Evolutionary conservation across 1,284 basidiomycete genomes (phyloP).

Genomic region (Cystobasidiaceae sp.): DNA sequence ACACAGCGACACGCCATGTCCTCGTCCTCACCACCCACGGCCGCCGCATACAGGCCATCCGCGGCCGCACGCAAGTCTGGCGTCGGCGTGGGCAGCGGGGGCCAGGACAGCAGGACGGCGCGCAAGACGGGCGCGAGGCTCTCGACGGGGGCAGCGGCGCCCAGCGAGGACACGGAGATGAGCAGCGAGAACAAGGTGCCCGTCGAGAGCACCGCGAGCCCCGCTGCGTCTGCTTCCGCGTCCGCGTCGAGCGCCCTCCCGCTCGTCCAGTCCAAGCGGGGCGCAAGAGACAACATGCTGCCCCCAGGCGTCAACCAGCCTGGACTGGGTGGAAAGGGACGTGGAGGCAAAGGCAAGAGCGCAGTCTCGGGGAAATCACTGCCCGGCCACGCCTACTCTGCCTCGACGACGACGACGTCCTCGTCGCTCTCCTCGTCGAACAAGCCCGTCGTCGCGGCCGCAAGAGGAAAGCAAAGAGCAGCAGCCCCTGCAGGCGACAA

Average conservation of each 20-base stretch:
- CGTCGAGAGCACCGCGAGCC: too few relatives aligned
- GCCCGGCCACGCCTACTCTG: too few relatives aligned
- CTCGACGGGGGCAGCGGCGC: background rate
- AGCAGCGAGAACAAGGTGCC: background rate
- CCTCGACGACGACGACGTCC: too few relatives aligned
- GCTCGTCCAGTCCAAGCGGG: constrained; percentile 4
- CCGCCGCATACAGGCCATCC: too few relatives aligned
- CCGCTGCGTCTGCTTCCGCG: background rate
- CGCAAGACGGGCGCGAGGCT: constrained; percentile 10
- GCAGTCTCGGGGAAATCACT: too few relatives aligned
- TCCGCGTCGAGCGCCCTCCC: background rate
- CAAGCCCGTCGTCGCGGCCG: too few relatives aligned
- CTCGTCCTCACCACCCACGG: background rate
- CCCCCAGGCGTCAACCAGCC: background rate
- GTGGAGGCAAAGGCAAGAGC: background rate
- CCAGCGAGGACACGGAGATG: background rate
- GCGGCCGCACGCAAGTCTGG: constrained; percentile 13
- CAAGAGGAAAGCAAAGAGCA: background rate
- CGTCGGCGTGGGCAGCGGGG: background rate
- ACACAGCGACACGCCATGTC: background rate
- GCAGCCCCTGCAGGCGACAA: background rate
- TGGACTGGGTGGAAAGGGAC: background rate
- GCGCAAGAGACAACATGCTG: constrained; percentile 8
- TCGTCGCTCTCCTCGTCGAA: too few relatives aligned
- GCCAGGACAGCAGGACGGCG: background rate